Conservation (phyloP, 345 rosid species). For the Lenwebbia sp. region DNA sequence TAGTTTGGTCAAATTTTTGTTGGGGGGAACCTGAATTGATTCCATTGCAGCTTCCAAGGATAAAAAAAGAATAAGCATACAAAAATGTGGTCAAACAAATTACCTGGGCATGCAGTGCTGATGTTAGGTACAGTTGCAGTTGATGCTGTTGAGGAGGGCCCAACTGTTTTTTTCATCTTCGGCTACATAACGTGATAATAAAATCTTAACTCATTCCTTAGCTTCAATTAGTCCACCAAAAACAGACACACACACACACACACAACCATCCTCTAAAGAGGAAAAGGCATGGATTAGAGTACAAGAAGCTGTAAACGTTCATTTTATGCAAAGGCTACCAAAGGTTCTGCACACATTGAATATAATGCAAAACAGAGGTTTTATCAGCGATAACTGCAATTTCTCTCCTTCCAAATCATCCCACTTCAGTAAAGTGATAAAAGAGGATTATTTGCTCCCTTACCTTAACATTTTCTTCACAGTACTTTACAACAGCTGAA, state of each 20-base stretch:
- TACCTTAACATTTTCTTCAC: conserved; percentile 92
- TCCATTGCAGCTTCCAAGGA: not conserved
- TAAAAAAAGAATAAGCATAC: not conserved
- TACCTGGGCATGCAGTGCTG: conserved; percentile 41
- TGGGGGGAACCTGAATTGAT: not conserved
- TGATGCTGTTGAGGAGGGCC: conserved; percentile 19
- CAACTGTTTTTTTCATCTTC: conserved; percentile 65
- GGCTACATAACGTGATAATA: conserved; percentile 27
- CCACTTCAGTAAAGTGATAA: not conserved
- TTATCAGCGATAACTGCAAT: not conserved
- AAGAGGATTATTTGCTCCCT: conserved; percentile 3
- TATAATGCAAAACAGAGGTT: not conserved
- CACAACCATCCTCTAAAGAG: not conserved
- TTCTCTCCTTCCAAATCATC: not conserved
- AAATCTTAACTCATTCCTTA: not conserved
- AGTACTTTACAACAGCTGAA: conserved; percentile 62
- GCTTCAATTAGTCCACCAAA: not conserved
- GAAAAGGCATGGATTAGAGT: not conserved
- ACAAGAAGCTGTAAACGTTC: not conserved
- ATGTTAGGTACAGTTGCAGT: conserved; percentile 11
- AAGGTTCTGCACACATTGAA: not conserved
- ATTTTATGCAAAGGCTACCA: not conserved
- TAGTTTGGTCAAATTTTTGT: not conserved
- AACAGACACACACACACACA: not conserved
- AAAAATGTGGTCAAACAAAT: not conserved